These are phyloP conservation scores for Agrocybe pediades DNA, from an alignment of 768 basidiomycete genomes.

Conservation along the genomic window DNA sequence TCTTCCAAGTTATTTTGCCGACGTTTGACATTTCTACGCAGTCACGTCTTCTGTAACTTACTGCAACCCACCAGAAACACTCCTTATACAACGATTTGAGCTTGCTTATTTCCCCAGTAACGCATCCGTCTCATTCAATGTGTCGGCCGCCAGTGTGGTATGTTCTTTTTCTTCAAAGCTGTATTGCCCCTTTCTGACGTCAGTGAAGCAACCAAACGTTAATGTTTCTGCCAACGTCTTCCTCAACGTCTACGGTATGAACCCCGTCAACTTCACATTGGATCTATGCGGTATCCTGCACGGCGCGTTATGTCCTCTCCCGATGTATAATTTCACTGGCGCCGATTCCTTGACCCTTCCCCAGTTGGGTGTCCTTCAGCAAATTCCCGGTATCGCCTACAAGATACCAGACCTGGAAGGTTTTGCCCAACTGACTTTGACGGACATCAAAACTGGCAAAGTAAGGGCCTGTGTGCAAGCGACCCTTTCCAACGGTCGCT, in stretches of 20 bases:
- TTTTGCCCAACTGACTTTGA: slow-evolving; percentile 77
- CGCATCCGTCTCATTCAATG: slow-evolving; percentile 78
- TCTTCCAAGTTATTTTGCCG: neutral
- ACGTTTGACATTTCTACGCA: slow-evolving; percentile 28
- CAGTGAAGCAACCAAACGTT: slow-evolving; percentile 64
- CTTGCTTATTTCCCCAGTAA: slow-evolving; percentile 70
- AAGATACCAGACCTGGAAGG: slow-evolving; percentile 91
- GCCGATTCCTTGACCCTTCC: slow-evolving; percentile 70
- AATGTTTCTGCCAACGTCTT: slow-evolving; percentile 83
- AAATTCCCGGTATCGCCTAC: slow-evolving; percentile 82
- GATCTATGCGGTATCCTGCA: slow-evolving; percentile 79
- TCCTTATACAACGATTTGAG: slow-evolving; percentile 80
- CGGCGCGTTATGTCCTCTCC: slow-evolving; percentile 84
- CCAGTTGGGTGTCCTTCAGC: slow-evolving; percentile 52
- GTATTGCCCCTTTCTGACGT: slow-evolving; percentile 12
- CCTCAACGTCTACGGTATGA: slow-evolving; percentile 86
- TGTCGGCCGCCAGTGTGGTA: slow-evolving; percentile 86
- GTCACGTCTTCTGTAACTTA: slow-evolving; percentile 90
- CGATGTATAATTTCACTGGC: slow-evolving; percentile 86
- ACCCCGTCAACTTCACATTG: slow-evolving; percentile 81
- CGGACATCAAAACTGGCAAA: slow-evolving; percentile 65
- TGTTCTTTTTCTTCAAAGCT: slow-evolving; percentile 30
- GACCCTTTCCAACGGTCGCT: slow-evolving; percentile 90
- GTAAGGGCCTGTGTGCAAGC: slow-evolving; percentile 90
- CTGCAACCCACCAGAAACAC: slow-evolving; percentile 76